phyloP scores from a whole-genome alignment of 2,329 filamentous ascomycete species.

The Fusarium floridanum region DNA sequence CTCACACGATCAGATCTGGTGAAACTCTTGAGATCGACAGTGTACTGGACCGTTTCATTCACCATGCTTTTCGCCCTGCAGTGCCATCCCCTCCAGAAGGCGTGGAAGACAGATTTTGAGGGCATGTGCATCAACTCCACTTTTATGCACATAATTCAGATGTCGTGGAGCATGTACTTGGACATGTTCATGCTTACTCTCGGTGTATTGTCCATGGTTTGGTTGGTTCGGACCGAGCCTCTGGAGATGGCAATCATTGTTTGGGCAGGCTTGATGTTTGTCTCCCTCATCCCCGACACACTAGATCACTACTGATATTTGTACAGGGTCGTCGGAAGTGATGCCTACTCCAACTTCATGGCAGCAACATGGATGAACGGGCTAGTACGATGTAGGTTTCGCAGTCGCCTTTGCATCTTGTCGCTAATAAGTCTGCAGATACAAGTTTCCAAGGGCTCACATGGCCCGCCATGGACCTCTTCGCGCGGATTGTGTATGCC shows the following conservation, averaged over 20 bases:
- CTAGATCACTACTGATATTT: not conserved
- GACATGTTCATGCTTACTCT: not conserved
- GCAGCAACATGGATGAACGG: not conserved
- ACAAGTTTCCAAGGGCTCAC: not conserved
- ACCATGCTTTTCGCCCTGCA: not conserved
- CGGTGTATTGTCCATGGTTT: not conserved
- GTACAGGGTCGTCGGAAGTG: not conserved
- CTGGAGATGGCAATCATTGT: not conserved
- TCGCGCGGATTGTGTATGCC: not conserved
- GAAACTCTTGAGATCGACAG: not conserved
- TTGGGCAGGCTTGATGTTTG: not conserved
- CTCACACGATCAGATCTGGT: not conserved
- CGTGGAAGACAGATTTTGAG: not conserved
- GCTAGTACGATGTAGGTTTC: not conserved
- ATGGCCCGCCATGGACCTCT: not conserved
- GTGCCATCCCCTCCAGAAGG: not conserved
- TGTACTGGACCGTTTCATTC: not conserved
- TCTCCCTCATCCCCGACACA: not conserved
- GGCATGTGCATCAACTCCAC: not conserved
- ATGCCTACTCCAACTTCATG: not conserved
- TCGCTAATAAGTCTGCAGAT: not conserved
- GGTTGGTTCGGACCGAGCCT: too few relatives aligned
- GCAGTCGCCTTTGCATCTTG: not conserved
- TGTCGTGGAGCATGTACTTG: not conserved
- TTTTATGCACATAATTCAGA: not conserved